Conservation (phyloP, 164 flowering plant species). For the Litsea cubeba region DNA sequence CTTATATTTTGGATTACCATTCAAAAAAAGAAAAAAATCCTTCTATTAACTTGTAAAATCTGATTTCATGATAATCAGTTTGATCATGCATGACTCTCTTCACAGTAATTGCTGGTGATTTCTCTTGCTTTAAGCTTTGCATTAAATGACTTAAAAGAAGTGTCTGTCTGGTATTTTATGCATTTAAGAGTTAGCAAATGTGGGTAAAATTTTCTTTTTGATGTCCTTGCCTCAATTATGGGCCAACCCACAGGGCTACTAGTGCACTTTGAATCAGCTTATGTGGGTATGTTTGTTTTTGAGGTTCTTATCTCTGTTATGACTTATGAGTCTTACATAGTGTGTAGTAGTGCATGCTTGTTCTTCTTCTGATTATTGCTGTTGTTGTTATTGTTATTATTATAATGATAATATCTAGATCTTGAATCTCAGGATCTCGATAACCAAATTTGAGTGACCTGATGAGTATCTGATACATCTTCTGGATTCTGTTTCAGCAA, state of each 20-base stretch:
- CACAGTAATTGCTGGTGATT: not conserved
- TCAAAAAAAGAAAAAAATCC: no score
- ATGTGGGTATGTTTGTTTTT: not conserved
- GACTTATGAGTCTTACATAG: not conserved
- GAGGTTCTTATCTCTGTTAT: not conserved
- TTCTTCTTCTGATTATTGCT: not conserved
- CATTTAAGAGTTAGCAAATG: not conserved
- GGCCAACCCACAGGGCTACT: not conserved
- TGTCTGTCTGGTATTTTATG: not conserved
- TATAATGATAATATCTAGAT: not conserved
- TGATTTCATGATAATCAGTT: constrained; percentile 1
- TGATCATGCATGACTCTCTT: not conserved
- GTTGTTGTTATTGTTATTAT: not conserved
- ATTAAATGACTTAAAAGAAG: not conserved
- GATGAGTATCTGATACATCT: constrained; percentile 17
- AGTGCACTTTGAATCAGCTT: not conserved
- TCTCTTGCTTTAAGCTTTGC: not conserved
- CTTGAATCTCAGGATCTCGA: not conserved
- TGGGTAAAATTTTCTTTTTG: not conserved
- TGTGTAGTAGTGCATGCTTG: no score
- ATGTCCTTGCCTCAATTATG: not conserved
- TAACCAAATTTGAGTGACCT: not conserved
- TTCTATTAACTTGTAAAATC: not conserved
- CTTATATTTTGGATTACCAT: not conserved
- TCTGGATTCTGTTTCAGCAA: constrained; percentile 48